A percentile compares a stretch with the other conserved stretches of the same genome.
These are phyloP conservation scores for Chlamydomonas sp. DNA, from an alignment of 139 green algal genomes.

Conservation along the genomic window DNA sequence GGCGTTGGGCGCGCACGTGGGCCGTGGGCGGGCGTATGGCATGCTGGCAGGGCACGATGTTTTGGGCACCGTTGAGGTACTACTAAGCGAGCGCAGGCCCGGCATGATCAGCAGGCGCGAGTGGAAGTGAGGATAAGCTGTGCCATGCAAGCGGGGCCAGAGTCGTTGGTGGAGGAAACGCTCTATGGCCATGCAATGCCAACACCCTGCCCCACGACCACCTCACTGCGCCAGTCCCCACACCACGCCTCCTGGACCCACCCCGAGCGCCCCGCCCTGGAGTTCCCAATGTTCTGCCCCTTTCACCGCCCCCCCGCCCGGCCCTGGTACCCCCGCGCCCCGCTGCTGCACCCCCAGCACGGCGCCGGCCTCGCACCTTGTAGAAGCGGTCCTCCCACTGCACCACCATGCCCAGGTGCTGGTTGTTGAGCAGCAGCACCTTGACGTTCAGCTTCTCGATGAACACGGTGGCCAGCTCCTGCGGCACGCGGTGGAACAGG, in stretches of 20 bases:
- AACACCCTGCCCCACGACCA: neutral
- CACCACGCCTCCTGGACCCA: neutral
- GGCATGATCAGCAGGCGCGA: neutral
- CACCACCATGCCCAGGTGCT: constrained; percentile 99
- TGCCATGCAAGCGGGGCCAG: neutral
- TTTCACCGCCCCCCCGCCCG: neutral
- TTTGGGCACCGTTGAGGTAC: too few species aligned
- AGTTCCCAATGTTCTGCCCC: too few species aligned
- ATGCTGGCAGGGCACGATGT: neutral
- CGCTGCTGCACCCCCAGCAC: neutral
- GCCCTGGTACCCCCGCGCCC: neutral
- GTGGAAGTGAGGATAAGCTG: neutral
- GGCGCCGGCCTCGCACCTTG: constrained; percentile 67
- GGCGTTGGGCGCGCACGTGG: neutral
- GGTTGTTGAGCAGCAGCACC: constrained; percentile 99
- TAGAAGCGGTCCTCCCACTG: constrained; percentile 99
- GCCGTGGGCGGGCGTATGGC: neutral
- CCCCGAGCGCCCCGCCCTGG: too few species aligned
- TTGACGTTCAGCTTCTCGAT: constrained; percentile 96
- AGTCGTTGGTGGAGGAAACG: too few species aligned
- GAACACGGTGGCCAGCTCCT: constrained; percentile 95
- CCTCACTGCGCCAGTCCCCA: neutral
- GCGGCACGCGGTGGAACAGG: constrained; percentile 13
- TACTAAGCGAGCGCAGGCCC: too few species aligned
- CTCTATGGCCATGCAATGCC: too few species aligned